phyloP scores from a whole-genome alignment of 2,329 filamentous ascomycete genomes.

The Penicillium crustosum region DNA sequence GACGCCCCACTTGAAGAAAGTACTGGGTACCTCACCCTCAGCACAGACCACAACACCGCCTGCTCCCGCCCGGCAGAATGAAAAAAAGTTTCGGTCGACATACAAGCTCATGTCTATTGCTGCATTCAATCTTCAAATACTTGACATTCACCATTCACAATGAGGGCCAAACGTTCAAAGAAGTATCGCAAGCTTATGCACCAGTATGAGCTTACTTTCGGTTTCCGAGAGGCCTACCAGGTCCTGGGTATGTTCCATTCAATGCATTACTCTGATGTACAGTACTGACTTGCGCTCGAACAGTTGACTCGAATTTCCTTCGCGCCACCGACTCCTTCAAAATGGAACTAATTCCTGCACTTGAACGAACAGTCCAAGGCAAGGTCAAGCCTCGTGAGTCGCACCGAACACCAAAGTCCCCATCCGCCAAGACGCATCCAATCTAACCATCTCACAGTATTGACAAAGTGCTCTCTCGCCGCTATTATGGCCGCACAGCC shows the following conservation, averaged over 20 bases:
- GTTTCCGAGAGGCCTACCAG: conserved; percentile 93
- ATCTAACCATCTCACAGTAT: conserved; percentile 53
- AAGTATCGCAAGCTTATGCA: conserved; percentile 91
- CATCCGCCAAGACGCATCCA: not conserved
- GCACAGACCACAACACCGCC: conserved; percentile 30
- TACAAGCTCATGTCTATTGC: conserved; percentile 11
- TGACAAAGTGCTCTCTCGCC: conserved; percentile 65
- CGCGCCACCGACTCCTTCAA: conserved; percentile 78
- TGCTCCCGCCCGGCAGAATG: conserved; percentile 38
- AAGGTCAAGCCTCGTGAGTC: conserved; percentile 75
- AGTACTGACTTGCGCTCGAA: conserved; percentile 20
- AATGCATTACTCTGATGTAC: conserved; percentile 6
- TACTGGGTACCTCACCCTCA: not conserved
- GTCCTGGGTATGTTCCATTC: conserved; percentile 61
- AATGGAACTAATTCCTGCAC: conserved; percentile 77
- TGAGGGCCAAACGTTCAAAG: conserved; percentile 69
- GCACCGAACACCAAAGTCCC: not conserved
- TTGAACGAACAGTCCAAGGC: conserved; percentile 82
- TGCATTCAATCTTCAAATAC: conserved; percentile 11
- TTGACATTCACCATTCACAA: conserved; percentile 40
- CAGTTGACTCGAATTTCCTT: conserved; percentile 82
- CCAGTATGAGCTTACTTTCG: conserved; percentile 82
- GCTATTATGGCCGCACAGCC: conserved; percentile 44
- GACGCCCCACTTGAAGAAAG: not conserved
- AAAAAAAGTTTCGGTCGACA: conserved; percentile 36